These are phyloP conservation scores for Pleurotus giganteus DNA, from an alignment of 768 basidiomycete species.

Conservation along the genomic window DNA sequence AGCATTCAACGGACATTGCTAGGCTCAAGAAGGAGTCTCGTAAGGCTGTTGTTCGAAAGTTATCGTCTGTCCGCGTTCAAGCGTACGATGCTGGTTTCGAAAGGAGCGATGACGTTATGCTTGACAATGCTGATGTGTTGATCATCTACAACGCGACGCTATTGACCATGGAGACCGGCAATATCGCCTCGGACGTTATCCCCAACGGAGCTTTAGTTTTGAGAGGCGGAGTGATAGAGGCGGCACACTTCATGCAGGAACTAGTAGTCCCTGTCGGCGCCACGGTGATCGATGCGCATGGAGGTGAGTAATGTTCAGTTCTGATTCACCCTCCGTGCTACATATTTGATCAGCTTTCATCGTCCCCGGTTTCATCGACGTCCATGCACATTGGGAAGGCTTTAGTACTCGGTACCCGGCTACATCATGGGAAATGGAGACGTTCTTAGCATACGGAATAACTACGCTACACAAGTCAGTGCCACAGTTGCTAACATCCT, in stretches of 20 bases:
- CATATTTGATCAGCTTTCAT: slow-evolving; percentile 46
- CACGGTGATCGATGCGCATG: slow-evolving; percentile 53
- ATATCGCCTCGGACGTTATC: slow-evolving; percentile 47
- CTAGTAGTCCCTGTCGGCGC: slow-evolving; percentile 35
- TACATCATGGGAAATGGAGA: slow-evolving; percentile 71
- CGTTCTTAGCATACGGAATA: slow-evolving; percentile 74
- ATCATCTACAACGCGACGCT: slow-evolving; percentile 69
- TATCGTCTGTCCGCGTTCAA: not conserved
- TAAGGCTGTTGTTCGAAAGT: slow-evolving; percentile 15
- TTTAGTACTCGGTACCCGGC: slow-evolving; percentile 52
- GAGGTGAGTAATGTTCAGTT: slow-evolving; percentile 42
- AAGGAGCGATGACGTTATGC: not conserved
- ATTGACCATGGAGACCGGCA: slow-evolving; percentile 63
- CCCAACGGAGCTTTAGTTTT: slow-evolving; percentile 49
- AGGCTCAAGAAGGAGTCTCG: slow-evolving; percentile 55
- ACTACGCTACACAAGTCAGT: slow-evolving; percentile 75
- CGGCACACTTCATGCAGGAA: slow-evolving; percentile 34
- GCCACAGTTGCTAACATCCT: not conserved
- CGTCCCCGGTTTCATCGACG: slow-evolving; percentile 72
- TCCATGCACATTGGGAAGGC: slow-evolving; percentile 74
- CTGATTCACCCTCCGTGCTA: not conserved
- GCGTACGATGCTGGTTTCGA: not conserved
- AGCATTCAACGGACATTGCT: slow-evolving; percentile 59
- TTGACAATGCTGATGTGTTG: slow-evolving; percentile 40
- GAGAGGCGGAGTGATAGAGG: slow-evolving; percentile 57